Evolutionary conservation across 768 basidiomycete genomes (phyloP).

Genomic region (Mycena sanguinolenta): DNA sequence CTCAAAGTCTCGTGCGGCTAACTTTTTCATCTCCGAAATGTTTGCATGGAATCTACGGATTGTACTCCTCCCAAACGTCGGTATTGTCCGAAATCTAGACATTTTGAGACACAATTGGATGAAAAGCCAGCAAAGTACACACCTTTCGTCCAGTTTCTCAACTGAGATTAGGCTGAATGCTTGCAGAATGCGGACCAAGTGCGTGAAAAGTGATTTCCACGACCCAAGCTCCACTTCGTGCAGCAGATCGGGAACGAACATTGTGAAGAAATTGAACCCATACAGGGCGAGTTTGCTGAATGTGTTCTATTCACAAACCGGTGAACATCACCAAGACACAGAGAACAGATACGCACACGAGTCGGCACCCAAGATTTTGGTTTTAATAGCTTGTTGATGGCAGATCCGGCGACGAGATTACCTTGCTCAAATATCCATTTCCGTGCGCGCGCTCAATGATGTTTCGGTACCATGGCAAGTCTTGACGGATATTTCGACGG

Average conservation of each 20-base stretch:
- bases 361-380: constrained; percentile 39
- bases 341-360: constrained; percentile 20
- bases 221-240: constrained; percentile 48
- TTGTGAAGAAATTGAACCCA: constrained; percentile 36
- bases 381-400: constrained; percentile 31
- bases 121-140: background rate
- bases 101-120: no score
- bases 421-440: constrained; percentile 34
- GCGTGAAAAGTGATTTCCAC: constrained; percentile 43
- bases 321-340: background rate
- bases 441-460: constrained; percentile 27
- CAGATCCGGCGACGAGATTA: constrained; percentile 4
- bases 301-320: constrained; percentile 41
- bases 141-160: constrained; percentile 38
- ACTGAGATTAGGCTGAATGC: constrained; percentile 24
- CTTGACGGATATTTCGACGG: constrained; percentile 29
- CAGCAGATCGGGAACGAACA: constrained; percentile 42
- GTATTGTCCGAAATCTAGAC: no score
- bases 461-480: constrained; percentile 13
- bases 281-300: constrained; percentile 35
- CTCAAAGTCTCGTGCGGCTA: background rate
- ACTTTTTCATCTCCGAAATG: background rate
- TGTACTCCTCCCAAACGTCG: background rate
- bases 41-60: background rate
- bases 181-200: constrained; percentile 43